phyloP scores from a whole-genome alignment of 352 stramenopile species.

The Saprolegnia diclina region DNA sequence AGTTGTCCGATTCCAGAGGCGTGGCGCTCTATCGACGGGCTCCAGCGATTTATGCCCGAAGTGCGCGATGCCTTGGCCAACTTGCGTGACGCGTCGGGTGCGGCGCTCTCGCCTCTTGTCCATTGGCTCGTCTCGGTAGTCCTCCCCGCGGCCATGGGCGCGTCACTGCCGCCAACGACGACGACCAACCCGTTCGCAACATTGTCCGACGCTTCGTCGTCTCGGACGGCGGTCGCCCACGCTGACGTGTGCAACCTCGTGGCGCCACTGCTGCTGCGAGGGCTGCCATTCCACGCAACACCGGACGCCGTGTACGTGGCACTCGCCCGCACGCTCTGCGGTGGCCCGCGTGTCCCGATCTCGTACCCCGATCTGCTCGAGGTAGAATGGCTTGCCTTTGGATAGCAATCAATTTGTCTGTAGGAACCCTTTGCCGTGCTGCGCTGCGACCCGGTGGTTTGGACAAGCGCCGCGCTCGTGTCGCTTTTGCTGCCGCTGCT shows the following conservation, averaged over 20 bases:
- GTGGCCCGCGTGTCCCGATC: background rate
- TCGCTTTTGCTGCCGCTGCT: slow-evolving; percentile 9
- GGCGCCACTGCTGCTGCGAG: background rate
- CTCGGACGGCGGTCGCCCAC: background rate
- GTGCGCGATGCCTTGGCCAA: background rate
- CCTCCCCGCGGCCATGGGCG: slow-evolving; percentile 14
- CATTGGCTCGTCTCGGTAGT: background rate
- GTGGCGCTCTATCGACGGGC: no score
- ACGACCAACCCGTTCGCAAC: background rate
- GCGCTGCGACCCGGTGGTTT: slow-evolving; percentile 20
- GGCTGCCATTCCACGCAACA: background rate
- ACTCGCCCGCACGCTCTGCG: slow-evolving; percentile 7
- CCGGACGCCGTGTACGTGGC: slow-evolving; percentile 3
- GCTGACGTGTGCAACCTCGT: slow-evolving; percentile 10
- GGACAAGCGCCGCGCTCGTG: slow-evolving; percentile 4
- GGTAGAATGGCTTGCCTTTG: background rate
- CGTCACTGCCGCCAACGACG: background rate
- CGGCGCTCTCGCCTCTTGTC: background rate
- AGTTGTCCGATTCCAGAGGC: no score
- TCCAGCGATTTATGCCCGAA: slow-evolving; percentile 16
- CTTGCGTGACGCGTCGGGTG: background rate
- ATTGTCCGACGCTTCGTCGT: background rate
- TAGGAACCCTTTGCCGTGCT: slow-evolving; percentile 23
- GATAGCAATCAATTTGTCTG: background rate
- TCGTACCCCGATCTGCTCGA: slow-evolving; percentile 11